Base-by-base conservation (phyloP, 2,329 filamentous ascomycete genomes). In the Apiospora arundinis region DNA sequence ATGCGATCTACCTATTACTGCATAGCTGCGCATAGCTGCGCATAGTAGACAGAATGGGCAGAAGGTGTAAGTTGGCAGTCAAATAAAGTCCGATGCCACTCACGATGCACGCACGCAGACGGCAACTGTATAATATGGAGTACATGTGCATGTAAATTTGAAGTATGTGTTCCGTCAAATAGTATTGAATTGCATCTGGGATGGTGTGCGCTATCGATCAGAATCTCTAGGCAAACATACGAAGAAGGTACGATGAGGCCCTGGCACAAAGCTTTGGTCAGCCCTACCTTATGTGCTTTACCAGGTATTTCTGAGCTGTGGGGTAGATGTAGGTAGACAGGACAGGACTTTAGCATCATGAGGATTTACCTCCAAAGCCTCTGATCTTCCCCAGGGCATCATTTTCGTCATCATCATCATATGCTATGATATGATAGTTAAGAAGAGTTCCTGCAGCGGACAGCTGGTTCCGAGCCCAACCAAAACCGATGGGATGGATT, bases 231-330 rank as follows among this genome's bases (percentile, higher is more conserved):
- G 52, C 16, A 4, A 60, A 60, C 52, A 21, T 60, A 60, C 52
- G 52, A 60, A 60, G 7, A 60, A 60, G 23, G 52, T 16, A 56
- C 25, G 52, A 56, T 56, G 52, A 56, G 25, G 52, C 16, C 52
- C 49, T 56, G 49, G 25, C 49, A 28, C 25, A 11, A 32, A 37
- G 28, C 52, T 60, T 28, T 37, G 16, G 14, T 60, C 52, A 60
- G 52, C 52, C 52, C 52, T 60, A 60, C 52, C 52, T 32, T 32
- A 4, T 32, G 3, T 32, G 6, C 32, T 32, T 32, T 32, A 6
- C 32, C 6, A 25, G n/a, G n/a, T n/a, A n/a, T n/a, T 9, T 4
- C 25, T 21, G 25, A 14, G 25, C 4, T 60, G 28, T 60, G 52
- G 52, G 52, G 52, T 21, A 60, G 25, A 42, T 42, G 40, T 42